Conservation (phyloP, 495 filamentous ascomycete genomes). For the Lasiosphaeria miniovina region DNA sequence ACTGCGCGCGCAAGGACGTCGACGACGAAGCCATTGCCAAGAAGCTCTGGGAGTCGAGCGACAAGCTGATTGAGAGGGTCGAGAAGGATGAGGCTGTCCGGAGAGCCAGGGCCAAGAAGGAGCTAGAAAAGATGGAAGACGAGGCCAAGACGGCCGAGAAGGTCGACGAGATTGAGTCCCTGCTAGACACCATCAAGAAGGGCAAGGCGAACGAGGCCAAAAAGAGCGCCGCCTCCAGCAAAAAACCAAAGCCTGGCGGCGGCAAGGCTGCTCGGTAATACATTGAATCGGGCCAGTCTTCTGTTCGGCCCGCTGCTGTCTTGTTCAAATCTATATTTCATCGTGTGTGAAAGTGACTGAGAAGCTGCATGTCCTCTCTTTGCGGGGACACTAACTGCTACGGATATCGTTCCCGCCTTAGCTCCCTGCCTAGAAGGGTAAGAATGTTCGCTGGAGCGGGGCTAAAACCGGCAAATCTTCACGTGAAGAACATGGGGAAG, state of each 20-base stretch:
- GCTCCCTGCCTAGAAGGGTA: neutral
- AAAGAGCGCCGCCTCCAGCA: conserved; percentile 2
- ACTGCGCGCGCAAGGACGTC: conserved; percentile 69
- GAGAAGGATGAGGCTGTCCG: conserved; percentile 83
- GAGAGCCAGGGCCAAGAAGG: conserved; percentile 58
- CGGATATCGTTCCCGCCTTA: too few species aligned
- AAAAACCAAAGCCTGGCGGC: neutral
- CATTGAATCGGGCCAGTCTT: neutral
- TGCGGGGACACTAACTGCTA: too few species aligned
- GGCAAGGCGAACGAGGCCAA: conserved; percentile 39
- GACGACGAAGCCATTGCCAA: conserved; percentile 73
- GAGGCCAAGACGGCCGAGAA: conserved; percentile 30
- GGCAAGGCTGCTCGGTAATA: neutral
- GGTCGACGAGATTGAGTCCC: conserved; percentile 43
- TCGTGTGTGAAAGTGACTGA: too few species aligned
- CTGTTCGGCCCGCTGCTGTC: neutral
- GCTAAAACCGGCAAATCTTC: neutral
- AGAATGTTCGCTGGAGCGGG: neutral
- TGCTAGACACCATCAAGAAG: conserved; percentile 39
- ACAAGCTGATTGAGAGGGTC: conserved; percentile 73
- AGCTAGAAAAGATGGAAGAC: conserved; percentile 41
- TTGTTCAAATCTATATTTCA: too few species aligned
- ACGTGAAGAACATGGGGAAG: neutral
- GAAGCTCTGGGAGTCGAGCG: conserved; percentile 83
- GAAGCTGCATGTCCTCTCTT: too few species aligned